These are phyloP conservation scores for Coemansia sp. DNA, from an alignment of 192 early-diverging fungal species.

Conservation along the genomic window DNA sequence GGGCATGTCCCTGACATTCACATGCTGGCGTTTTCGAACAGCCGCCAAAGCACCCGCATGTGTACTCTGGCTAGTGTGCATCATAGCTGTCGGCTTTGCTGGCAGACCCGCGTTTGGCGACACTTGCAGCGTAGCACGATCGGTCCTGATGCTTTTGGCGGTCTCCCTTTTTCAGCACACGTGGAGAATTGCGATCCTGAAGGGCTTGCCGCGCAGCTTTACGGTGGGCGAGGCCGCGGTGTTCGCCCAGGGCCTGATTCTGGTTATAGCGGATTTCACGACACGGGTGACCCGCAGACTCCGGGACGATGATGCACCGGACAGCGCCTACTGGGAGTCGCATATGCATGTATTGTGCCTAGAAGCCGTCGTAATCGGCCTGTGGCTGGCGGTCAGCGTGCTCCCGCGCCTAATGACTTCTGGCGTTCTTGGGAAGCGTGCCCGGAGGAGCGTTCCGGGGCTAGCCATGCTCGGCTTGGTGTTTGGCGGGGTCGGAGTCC, in stretches of 20 bases:
- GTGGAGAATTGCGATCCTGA: background rate
- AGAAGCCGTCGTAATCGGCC: slow-evolving; percentile 14
- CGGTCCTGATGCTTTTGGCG: background rate
- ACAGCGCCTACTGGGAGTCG: slow-evolving; percentile 4
- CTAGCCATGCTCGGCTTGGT: background rate
- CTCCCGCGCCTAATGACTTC: background rate
- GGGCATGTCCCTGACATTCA: slow-evolving; percentile 13
- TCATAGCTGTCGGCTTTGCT: background rate
- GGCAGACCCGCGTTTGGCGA: background rate
- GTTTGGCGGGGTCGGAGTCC: slow-evolving; percentile 5
- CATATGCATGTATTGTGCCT: slow-evolving; percentile 12
- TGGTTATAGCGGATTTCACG: slow-evolving; percentile 14
- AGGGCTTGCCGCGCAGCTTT: slow-evolving; percentile 27
- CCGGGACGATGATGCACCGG: background rate
- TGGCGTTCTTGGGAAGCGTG: background rate
- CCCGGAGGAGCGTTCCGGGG: background rate
- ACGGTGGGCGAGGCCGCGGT: slow-evolving; percentile 46
- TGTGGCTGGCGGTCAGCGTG: background rate
- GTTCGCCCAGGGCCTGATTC: slow-evolving; percentile 14
- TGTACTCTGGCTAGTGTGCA: slow-evolving; percentile 1
- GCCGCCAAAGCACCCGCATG: background rate
- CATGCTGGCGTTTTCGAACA: background rate
- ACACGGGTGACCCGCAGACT: background rate
- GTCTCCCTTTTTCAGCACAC: background rate
- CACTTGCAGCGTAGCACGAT: background rate